Conservation (phyloP, 192 early-diverging fungal genomes). For the Coemansia sp. region DNA sequence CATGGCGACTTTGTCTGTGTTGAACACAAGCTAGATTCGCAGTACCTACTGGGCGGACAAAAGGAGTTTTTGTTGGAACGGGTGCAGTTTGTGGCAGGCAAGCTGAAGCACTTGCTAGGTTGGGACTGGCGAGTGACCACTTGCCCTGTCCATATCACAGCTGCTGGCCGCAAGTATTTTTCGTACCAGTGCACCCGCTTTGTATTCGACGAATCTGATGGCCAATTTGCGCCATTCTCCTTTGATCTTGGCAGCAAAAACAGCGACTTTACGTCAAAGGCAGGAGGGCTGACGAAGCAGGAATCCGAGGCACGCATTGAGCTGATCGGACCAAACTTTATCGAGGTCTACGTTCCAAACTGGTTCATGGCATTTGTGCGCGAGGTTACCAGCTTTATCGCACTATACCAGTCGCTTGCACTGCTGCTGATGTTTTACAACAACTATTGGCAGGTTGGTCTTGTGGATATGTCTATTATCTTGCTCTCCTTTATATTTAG, state of each 20-base stretch:
- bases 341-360: slow-evolving; percentile 63
- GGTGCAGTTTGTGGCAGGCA: slow-evolving; percentile 18
- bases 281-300: slow-evolving; percentile 51
- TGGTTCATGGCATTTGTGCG: slow-evolving; percentile 56
- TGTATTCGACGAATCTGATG: slow-evolving; percentile 59
- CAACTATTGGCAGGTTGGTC: slow-evolving; percentile 58
- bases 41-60: slow-evolving; percentile 42
- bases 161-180: slow-evolving; percentile 60
- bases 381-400: slow-evolving; percentile 61
- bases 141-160: slow-evolving; percentile 47
- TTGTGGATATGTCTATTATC: slow-evolving; percentile 57
- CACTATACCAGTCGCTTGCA: slow-evolving; percentile 57
- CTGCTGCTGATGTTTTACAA: slow-evolving; percentile 60
- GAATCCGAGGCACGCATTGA: slow-evolving; percentile 60
- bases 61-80: slow-evolving; percentile 25
- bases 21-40: slow-evolving; percentile 34
- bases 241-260: slow-evolving; percentile 60
- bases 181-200: slow-evolving; percentile 73
- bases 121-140: slow-evolving; percentile 51
- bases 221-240: slow-evolving; percentile 59
- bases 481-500: slow-evolving; percentile 56
- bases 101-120: slow-evolving; percentile 21
- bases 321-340: slow-evolving; percentile 68
- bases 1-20: slow-evolving; percentile 51
- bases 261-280: slow-evolving; percentile 36